phyloP scores from a whole-genome alignment of 2,329 filamentous ascomycete species.

The Emericellopsis atlantica region DNA sequence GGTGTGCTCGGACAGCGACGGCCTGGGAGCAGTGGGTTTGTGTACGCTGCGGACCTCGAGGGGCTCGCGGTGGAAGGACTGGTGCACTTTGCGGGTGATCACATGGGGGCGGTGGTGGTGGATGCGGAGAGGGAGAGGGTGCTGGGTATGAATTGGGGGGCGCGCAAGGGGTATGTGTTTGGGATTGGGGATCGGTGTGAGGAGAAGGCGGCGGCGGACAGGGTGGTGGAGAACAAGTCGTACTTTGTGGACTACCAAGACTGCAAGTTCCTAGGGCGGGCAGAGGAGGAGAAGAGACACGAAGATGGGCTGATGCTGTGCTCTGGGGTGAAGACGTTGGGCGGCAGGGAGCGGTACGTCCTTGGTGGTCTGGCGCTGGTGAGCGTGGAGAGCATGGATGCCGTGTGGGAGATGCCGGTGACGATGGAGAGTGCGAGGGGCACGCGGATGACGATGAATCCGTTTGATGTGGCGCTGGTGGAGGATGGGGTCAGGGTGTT shows the following conservation, averaged over 20 bases:
- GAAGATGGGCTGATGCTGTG: constrained; percentile 30
- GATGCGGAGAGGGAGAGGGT: constrained; percentile 9
- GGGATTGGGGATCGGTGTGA: constrained; percentile 2
- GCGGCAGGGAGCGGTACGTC: constrained; percentile 13
- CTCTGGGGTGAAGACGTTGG: constrained; percentile 23
- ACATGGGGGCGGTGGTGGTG: constrained; percentile 33
- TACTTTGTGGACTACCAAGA: constrained; percentile 37
- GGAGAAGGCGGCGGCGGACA: constrained; percentile 2
- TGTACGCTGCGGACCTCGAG: constrained; percentile 23
- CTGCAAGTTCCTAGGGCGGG: constrained; percentile 34
- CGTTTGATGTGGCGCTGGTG: constrained; percentile 27
- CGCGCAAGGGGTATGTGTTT: background rate
- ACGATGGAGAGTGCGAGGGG: constrained; percentile 24
- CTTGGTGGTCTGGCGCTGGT: constrained; percentile 35
- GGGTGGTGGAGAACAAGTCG: constrained; percentile 19
- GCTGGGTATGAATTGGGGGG: background rate
- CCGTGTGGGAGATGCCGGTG: constrained; percentile 31
- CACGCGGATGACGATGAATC: constrained; percentile 30
- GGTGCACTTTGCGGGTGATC: constrained; percentile 20
- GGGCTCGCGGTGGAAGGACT: constrained; percentile 20
- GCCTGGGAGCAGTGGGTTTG: constrained; percentile 29
- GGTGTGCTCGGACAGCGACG: constrained; percentile 29
- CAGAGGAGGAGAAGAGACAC: constrained; percentile 12
- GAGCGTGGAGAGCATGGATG: constrained; percentile 27
- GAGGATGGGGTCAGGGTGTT: constrained; percentile 30